A percentile compares a stretch with the other conserved stretches of the same genome.
phyloP scores from a whole-genome alignment of 2,329 filamentous ascomycete species.

The Pseudocercospora cruenta region DNA sequence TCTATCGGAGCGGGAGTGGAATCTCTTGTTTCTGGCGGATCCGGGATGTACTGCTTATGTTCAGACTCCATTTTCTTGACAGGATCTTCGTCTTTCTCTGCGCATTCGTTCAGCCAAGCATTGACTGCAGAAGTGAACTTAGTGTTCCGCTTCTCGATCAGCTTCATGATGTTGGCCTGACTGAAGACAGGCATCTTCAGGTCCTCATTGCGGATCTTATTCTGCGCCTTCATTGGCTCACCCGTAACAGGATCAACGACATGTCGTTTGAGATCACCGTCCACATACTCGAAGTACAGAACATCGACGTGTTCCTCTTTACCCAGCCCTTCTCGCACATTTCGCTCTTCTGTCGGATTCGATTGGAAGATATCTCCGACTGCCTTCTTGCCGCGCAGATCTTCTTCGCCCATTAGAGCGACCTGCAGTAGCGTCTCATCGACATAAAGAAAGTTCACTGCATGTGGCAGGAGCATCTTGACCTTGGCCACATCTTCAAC shows the following conservation, averaged over 20 bases:
- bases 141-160: conserved; percentile 87
- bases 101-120: conserved; percentile 74
- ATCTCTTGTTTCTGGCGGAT: conserved; percentile 53
- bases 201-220: conserved; percentile 74
- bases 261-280: conserved; percentile 85
- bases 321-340: conserved; percentile 41
- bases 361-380: conserved; percentile 56
- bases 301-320: conserved; percentile 61
- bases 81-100: conserved; percentile 66
- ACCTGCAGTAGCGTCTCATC: conserved; percentile 82
- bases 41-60: conserved; percentile 65
- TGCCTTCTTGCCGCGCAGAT: conserved; percentile 63
- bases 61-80: conserved; percentile 65
- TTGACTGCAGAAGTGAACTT: conserved; percentile 81
- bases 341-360: conserved; percentile 38
- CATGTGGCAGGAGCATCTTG: conserved; percentile 73
- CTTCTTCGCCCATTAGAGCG: conserved; percentile 72
- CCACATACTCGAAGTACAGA: conserved; percentile 87
- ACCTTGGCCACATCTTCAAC: conserved; percentile 83
- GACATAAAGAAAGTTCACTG: conserved; percentile 83
- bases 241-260: conserved; percentile 73
- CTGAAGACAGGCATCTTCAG: conserved; percentile 91
- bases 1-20: conserved; percentile 44
- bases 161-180: conserved; percentile 83
- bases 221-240: conserved; percentile 68